Evolutionary conservation across 192 early-diverging fungal species (phyloP).

Genomic region (Rhizoclosmatium globosum): DNA sequence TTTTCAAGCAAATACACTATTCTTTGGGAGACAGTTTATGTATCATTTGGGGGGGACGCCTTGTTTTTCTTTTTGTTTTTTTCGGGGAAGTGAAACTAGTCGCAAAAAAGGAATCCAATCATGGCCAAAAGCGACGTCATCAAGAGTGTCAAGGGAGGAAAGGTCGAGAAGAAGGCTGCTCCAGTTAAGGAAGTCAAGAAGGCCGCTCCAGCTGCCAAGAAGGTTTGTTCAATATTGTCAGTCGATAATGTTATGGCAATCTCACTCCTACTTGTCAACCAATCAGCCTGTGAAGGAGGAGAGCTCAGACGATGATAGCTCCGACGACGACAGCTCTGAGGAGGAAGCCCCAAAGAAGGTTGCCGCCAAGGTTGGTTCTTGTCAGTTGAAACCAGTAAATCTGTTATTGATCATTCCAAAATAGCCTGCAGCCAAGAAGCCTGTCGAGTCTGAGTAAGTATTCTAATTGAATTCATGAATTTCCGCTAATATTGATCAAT

Average conservation of each 20-base stretch:
- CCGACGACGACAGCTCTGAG: not conserved
- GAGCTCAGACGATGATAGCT: constrained; percentile 13
- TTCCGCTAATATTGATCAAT: not conserved
- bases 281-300: constrained; percentile 20
- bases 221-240: not conserved
- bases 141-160: constrained; percentile 28
- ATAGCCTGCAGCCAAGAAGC: not conserved
- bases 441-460: constrained; percentile 10
- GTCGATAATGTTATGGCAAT: not conserved
- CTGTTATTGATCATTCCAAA: not conserved
- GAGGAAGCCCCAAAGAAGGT: constrained; percentile 29
- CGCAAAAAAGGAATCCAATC: constrained; percentile 2
- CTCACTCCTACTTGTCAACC: not conserved
- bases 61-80: constrained; percentile 34
- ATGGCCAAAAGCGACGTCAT: constrained; percentile 15
- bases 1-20: not conserved
- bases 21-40: not conserved
- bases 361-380: constrained; percentile 1
- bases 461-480: not conserved
- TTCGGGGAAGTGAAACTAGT: constrained; percentile 43
- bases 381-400: not conserved
- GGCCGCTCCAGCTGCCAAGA: constrained; percentile 3
- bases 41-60: not conserved
- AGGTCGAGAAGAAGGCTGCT: not conserved
- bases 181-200: constrained; percentile 4